A percentile compares a stretch with the other conserved stretches of the same genome.
These are phyloP conservation scores for Dovyalis caffra DNA, from an alignment of 345 rosid genomes.

Conservation along the genomic window DNA sequence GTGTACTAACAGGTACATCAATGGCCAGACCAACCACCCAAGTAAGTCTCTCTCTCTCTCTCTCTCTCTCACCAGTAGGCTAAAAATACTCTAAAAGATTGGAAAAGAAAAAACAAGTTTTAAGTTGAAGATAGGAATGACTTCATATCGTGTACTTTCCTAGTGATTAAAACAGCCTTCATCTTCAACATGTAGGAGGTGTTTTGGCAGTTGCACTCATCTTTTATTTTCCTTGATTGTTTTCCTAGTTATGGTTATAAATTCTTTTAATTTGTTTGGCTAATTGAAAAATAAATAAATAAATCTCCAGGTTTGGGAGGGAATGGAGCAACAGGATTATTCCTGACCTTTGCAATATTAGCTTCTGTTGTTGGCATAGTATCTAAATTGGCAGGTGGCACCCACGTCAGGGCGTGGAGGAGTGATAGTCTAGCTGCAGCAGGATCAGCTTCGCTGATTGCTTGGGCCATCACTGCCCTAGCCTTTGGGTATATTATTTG, in stretches of 20 bases:
- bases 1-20: conserved; percentile 68
- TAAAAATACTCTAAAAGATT: too few species aligned
- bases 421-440: conserved; percentile 82
- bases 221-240: background rate
- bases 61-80: too few species aligned
- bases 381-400: conserved; percentile 69
- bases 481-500: conserved; percentile 60
- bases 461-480: conserved; percentile 79
- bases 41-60: conserved; percentile 36
- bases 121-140: too few species aligned
- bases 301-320: conserved; percentile 88
- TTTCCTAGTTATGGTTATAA: background rate
- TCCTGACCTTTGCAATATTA: conserved; percentile 55
- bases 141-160: too few species aligned
- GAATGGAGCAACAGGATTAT: conserved; percentile 83
- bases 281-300: background rate
- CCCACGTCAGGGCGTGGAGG: conserved; percentile 79
- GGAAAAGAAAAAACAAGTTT: too few species aligned
- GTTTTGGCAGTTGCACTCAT: background rate
- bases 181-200: too few species aligned
- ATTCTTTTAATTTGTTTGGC: background rate
- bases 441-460: conserved; percentile 54
- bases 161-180: too few species aligned
- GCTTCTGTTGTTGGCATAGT: conserved; percentile 67
- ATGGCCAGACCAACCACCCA: conserved; percentile 78